Percentiles rank a stretch among this genome's conserved stretches.
Evolutionary conservation across 176 grass and related monocot genomes (phyloP).

Genomic region (Musa beccarii): DNA sequence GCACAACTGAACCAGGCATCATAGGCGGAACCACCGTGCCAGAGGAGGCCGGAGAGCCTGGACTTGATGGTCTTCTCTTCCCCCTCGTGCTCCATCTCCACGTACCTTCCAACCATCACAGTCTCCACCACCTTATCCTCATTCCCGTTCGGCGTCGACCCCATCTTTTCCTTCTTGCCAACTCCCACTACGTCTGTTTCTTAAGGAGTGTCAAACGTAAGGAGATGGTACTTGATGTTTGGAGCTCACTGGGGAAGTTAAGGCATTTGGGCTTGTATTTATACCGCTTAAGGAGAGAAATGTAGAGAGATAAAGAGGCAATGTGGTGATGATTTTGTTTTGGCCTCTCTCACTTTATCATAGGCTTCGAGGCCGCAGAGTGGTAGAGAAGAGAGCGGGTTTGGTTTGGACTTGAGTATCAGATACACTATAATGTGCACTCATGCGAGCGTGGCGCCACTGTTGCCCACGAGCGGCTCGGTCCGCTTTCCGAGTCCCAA

Average conservation of each 20-base stretch:
- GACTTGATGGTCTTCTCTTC: slow-evolving; percentile 41
- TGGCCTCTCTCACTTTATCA: slow-evolving; percentile 27
- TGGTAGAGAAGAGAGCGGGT: not conserved
- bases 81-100: slow-evolving; percentile 71
- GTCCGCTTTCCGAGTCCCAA: slow-evolving; percentile 11
- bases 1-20: slow-evolving; percentile 52
- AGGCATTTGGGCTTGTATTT: not conserved
- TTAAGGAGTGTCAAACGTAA: not conserved
- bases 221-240: slow-evolving; percentile 28
- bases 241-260: not conserved
- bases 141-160: slow-evolving; percentile 27
- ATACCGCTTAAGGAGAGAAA: slow-evolving; percentile 29
- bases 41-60: slow-evolving; percentile 54
- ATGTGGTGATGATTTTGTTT: slow-evolving; percentile 10
- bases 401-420: slow-evolving; percentile 4
- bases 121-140: slow-evolving; percentile 75
- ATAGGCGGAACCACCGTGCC: slow-evolving; percentile 42
- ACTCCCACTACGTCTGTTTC: not conserved
- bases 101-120: slow-evolving; percentile 53
- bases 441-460: not conserved
- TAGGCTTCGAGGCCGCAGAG: slow-evolving; percentile 20
- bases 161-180: slow-evolving; percentile 29
- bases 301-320: not conserved
- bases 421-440: not conserved
- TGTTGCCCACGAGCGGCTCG: slow-evolving; percentile 12